phyloP scores from a whole-genome alignment of 331 rosid genomes.

The Prunus yedoensis region DNA sequence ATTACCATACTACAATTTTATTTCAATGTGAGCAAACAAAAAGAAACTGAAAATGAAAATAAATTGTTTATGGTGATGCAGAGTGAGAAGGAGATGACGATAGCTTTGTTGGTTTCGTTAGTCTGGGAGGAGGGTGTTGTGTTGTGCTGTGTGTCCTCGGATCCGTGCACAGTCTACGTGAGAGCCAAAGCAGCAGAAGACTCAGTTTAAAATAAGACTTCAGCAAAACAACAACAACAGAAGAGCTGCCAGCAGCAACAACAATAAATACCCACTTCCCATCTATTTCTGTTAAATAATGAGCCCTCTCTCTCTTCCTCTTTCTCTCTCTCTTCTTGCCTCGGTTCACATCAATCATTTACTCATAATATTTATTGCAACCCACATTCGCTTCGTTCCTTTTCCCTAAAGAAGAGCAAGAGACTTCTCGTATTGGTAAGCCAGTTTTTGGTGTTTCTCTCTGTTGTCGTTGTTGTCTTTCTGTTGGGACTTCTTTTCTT shows the following conservation, averaged over 20 bases:
- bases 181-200: conserved; percentile 9
- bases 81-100: not conserved
- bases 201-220: not conserved
- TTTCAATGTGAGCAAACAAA: not conserved
- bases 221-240: not conserved
- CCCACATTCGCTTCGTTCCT: conserved; percentile 18
- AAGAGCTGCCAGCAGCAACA: not conserved
- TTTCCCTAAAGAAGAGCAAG: not conserved
- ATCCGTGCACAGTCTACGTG: conserved; percentile 35
- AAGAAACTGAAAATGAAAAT: not conserved
- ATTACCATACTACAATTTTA: not conserved
- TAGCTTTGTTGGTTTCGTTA: not conserved
- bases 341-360: conserved; percentile 6
- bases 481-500: not conserved
- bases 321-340: not conserved
- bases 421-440: conserved; percentile 8
- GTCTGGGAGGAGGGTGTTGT: conserved; percentile 18
- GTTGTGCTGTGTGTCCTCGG: conserved; percentile 38
- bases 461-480: conserved; percentile 2
- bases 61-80: not conserved
- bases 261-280: conserved; percentile 17
- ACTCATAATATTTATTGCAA: conserved; percentile 1
- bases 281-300: not conserved
- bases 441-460: not conserved
- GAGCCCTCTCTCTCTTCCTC: not conserved